Evolutionary conservation across 176 grass and related monocot genomes (phyloP), one percentile per base, ranked within the genome.

Genomic region (Echinochloa phyllopogon): DNA sequence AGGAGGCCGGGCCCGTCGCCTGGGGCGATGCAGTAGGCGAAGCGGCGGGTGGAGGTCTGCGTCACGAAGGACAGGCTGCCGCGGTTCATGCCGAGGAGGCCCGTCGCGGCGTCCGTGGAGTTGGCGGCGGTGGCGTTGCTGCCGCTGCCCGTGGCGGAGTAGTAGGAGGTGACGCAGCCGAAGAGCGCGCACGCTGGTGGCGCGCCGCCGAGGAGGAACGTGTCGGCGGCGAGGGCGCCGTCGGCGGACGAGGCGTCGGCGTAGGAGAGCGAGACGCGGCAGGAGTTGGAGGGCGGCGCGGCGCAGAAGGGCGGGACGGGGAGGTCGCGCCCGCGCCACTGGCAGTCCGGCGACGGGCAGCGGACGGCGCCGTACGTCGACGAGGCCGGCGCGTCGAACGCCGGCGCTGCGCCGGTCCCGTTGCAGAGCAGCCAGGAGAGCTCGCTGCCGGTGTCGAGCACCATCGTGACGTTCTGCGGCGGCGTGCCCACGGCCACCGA

Each of bases 361-460:
- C n/a, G 84, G 18, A 87, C 73, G 17, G 76, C 74, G 55, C 33
- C 41, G 77, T 94, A 97, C 24, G 90, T 77, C 12, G 24, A 86
- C 27, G 94, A 97, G 10, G 60, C 59, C 23, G 57, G 20, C 29
- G 80, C 57, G 7, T 92, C 82, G 85, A 97, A 97, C 18, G 61
- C 25, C 24, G 33, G 51, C 12, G 25, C 6, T 11, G 40, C 69
- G 80, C n/a, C 9, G 70, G 13, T 91, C 72, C 69, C 56, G 67
- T 92, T 94, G 89, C 94, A 97, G 70, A 90, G 89, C 24, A 94
- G 79, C 94, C 92, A 97, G n/a, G 89, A 94, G 58, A 97, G 85
- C 89, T 97, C 92, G 83, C 92, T 97, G 73, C 94, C 92, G 49
- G 92, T 97, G 87, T 97, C 94, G 42, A 97, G 88, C 50, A 94